Evolutionary conservation across 2,329 filamentous ascomycete genomes (phyloP).

Genomic region (Verticillium nonalfalfae): DNA sequence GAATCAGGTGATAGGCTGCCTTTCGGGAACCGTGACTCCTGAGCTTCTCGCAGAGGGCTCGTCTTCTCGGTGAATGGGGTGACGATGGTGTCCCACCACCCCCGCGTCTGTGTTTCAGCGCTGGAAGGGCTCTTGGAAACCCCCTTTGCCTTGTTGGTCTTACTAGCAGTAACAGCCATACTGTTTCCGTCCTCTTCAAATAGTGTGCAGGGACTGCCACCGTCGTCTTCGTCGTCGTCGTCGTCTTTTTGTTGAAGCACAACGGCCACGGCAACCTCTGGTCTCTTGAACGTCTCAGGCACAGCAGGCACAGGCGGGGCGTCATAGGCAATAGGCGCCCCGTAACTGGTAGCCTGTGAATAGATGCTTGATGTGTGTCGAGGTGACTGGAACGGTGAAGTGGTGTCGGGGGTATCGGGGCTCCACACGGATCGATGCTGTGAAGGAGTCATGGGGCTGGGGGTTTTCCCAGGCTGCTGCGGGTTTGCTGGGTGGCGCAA

Average conservation of each 20-base stretch:
- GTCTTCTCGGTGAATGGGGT: constrained; percentile 56
- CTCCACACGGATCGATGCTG: constrained; percentile 51
- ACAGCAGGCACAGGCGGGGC: constrained; percentile 56
- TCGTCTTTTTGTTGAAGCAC: constrained; percentile 31
- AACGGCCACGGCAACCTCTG: constrained; percentile 19
- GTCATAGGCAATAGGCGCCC: constrained; percentile 19
- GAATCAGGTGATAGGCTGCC: constrained; percentile 11
- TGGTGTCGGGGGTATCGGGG: constrained; percentile 51
- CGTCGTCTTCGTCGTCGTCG: constrained; percentile 43
- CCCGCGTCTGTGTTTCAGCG: constrained; percentile 52
- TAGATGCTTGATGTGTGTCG: constrained; percentile 54
- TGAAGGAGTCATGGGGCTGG: constrained; percentile 20
- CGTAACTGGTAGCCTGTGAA: constrained; percentile 43
- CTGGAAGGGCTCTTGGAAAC: constrained; percentile 35
- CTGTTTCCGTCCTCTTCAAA: constrained; percentile 63
- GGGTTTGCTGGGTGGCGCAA: constrained; percentile 9
- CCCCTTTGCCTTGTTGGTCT: constrained; percentile 30
- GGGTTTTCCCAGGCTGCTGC: constrained; percentile 7
- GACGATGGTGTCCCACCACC: constrained; percentile 74
- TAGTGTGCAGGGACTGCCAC: constrained; percentile 54
- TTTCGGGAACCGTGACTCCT: constrained; percentile 9
- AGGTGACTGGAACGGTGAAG: constrained; percentile 31
- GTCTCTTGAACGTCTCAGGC: constrained; percentile 35
- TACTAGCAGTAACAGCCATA: constrained; percentile 23
- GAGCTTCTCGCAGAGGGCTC: constrained; percentile 7